phyloP scores from a whole-genome alignment of 2,329 filamentous ascomycete species.

The Aurifilum marmelostoma region DNA sequence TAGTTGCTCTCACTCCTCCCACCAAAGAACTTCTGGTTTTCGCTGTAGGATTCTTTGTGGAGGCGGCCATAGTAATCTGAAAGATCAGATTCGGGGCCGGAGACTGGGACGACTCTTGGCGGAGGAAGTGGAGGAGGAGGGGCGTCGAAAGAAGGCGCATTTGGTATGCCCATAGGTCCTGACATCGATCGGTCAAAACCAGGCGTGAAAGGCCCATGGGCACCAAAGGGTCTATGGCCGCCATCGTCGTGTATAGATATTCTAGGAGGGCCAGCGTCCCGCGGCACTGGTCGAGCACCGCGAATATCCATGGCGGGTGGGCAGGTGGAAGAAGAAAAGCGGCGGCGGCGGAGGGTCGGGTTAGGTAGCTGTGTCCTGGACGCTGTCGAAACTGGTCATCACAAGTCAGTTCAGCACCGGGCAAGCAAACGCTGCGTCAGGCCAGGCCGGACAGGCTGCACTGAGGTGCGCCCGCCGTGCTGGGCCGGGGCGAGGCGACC shows the following conservation, averaged over 20 bases:
- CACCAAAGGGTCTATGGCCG: slow-evolving; percentile 21
- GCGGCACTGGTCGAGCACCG: slow-evolving; percentile 25
- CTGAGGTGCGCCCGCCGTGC: background rate
- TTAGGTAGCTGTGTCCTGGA: background rate
- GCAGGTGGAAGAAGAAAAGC: background rate
- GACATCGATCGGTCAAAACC: slow-evolving; percentile 22
- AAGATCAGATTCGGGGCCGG: slow-evolving; percentile 39
- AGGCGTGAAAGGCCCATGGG: slow-evolving; percentile 21
- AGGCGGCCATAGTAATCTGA: slow-evolving; percentile 31
- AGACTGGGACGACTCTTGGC: slow-evolving; percentile 44
- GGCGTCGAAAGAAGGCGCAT: slow-evolving; percentile 38
- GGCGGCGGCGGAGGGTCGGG: background rate
- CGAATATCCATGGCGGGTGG: slow-evolving; percentile 28
- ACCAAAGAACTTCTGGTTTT: slow-evolving; percentile 35
- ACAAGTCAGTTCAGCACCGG: slow-evolving; percentile 12
- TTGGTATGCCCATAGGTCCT: slow-evolving; percentile 48
- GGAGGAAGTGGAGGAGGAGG: slow-evolving; percentile 52
- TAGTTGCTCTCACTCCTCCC: slow-evolving; percentile 47
- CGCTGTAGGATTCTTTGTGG: slow-evolving; percentile 35
- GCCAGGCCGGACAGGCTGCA: background rate
- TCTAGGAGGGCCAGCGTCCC: slow-evolving; percentile 18
- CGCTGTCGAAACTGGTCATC: slow-evolving; percentile 1
- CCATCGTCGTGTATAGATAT: slow-evolving; percentile 27
- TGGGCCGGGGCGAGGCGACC: background rate
- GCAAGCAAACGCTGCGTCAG: background rate